Conservation (phyloP, 2,329 filamentous ascomycete genomes). For the Pseudopyricularia cyperi region DNA sequence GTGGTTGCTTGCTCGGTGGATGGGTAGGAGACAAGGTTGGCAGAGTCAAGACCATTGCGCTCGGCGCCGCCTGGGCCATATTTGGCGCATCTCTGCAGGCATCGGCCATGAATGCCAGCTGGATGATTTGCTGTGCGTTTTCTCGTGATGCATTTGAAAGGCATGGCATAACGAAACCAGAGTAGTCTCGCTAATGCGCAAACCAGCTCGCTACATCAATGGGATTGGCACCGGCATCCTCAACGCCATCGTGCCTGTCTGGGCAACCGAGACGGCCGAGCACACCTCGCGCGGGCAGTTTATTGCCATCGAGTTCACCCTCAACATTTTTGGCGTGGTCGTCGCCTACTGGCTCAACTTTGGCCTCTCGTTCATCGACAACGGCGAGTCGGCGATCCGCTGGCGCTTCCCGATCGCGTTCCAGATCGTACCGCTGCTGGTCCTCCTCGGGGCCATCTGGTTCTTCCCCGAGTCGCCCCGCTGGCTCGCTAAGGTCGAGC, state of each 20-base stretch:
- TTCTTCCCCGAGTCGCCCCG: slow-evolving; percentile 7
- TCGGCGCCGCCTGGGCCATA: slow-evolving; percentile 43
- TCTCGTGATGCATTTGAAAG: neutral
- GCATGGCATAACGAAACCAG: too few relatives aligned
- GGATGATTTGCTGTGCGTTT: slow-evolving; percentile 55
- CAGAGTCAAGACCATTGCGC: slow-evolving; percentile 48
- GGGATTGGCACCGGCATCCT: slow-evolving; percentile 57
- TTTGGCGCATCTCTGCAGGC: slow-evolving; percentile 52
- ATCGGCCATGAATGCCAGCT: slow-evolving; percentile 49
- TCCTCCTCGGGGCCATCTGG: slow-evolving; percentile 6
- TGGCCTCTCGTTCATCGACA: slow-evolving; percentile 16
- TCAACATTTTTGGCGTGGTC: slow-evolving; percentile 14
- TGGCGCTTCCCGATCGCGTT: slow-evolving; percentile 21
- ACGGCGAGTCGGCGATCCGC: slow-evolving; percentile 13
- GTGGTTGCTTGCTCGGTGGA: slow-evolving; percentile 42
- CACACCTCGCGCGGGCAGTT: slow-evolving; percentile 57
- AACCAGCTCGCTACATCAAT: slow-evolving; percentile 42
- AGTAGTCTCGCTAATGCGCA: too few relatives aligned
- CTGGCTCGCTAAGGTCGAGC: slow-evolving; percentile 37
- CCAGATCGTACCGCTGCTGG: slow-evolving; percentile 9
- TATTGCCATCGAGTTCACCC: slow-evolving; percentile 58
- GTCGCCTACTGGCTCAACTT: slow-evolving; percentile 19
- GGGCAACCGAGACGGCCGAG: slow-evolving; percentile 57
- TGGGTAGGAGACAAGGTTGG: slow-evolving; percentile 51
- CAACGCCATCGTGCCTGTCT: slow-evolving; percentile 59